Evolutionary conservation across 2,329 filamentous ascomycete genomes (phyloP), one percentile per base, ranked within the genome.

Genomic region (Teratosphaeria gauchensis): DNA sequence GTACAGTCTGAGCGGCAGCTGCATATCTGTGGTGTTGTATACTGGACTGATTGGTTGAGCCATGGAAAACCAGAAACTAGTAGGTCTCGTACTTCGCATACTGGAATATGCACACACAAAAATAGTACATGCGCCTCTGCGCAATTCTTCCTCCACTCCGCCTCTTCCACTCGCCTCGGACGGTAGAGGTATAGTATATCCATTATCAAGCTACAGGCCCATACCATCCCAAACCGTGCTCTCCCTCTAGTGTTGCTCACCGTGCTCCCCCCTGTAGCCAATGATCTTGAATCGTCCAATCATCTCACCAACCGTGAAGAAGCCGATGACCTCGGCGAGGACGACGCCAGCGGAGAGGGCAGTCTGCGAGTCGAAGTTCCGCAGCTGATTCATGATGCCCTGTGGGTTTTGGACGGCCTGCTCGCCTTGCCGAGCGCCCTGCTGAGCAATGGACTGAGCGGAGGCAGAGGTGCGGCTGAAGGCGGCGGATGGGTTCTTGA

Each of bases 261-360:
- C 54, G 57, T 66, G 65, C 38, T 61, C 64, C 33, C 65, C 66
- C 67, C 77, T 70, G 83, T 99, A 99, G 65, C 94, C 94, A 68
- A 99, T 82, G 68, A 99, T 76, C 88, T 99, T 97, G 80, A 94
- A 85, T 72, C 92, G 84, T 70, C 94, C 94, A 70, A 99, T 86
- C 76, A 99, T 97, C 83, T 97, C 92, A 65, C 94, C 94, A 58
- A 97, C 84, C 62, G 92, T 95, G 83, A 97, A 99, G 84, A 99
- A 99, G 62, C 94, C 94, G 66, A 99, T 78, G 55, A 90, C 83
- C 79, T 99, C 92, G 58, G 92, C 92, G 54, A 82, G 77, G 62
- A 96, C 79, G 61, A 99, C 88, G 68, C 88, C 89, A 61, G 82
- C 87, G 57, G 87, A 77, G 58, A 83, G 82, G 67, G 92, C 74